Percentiles rank a stretch among this genome's conserved stretches.
These are phyloP conservation scores for Venturia aucupariae DNA, from an alignment of 2,329 filamentous ascomycete genomes.

Conservation along the genomic window DNA sequence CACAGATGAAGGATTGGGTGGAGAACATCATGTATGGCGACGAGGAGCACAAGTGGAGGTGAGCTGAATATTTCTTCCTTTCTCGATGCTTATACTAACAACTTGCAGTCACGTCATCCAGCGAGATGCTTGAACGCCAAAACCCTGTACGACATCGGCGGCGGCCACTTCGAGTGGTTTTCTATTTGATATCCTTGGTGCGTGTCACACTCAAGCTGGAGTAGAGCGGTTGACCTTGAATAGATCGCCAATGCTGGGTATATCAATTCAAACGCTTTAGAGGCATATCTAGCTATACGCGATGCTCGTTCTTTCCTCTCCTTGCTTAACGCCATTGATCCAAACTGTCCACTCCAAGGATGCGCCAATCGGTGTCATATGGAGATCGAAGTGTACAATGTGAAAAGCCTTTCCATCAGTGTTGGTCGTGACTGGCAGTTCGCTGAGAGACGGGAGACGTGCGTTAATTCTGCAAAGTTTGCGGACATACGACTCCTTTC, in stretches of 20 bases:
- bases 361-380: not conserved
- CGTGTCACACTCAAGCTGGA: not conserved
- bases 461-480: not conserved
- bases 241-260: not conserved
- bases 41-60: conserved; percentile 81
- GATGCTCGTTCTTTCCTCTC: not conserved
- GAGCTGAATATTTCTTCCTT: not conserved
- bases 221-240: not conserved
- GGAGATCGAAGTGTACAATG: not conserved
- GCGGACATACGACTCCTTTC: not conserved
- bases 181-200: not conserved
- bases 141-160: not conserved
- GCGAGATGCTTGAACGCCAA: not conserved
- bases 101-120: not conserved
- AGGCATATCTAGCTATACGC: not conserved
- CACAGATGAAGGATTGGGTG: conserved; percentile 92
- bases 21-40: conserved; percentile 93
- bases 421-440: not conserved
- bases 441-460: not conserved
- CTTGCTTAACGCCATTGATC: not conserved
- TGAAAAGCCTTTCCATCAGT: not conserved
- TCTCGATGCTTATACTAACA: not conserved
- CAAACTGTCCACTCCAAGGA: not conserved
- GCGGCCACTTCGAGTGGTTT: not conserved
- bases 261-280: not conserved